Evolutionary conservation across 78 protist genomes (phyloP), one percentile per base, ranked within the genome.

Genomic region (Emiliania huxleyi): DNA sequence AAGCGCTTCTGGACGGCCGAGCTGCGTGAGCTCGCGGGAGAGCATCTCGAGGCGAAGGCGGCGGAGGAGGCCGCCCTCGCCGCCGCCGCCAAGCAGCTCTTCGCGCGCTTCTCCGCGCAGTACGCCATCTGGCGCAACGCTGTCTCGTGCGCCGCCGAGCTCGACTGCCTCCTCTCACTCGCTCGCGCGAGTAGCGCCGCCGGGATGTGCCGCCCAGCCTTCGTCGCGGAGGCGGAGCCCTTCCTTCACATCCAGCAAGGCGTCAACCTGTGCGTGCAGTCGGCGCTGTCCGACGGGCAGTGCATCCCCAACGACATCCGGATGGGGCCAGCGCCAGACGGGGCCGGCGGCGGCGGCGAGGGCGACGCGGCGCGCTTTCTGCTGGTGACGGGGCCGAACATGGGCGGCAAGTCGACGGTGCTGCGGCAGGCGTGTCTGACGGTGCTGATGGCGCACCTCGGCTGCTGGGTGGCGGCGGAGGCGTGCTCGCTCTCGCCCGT

Each of bases 381-480:
- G 90, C 94, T 98, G 0, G 93, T 99, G 11, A 97, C 99, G n/a
- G 99, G 99, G n/a, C 99, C 99, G n/a, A 98, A 97, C 92, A 97
- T 97, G 98, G 98, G 98, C n/a, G 99, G 99, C 33, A 99, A 99
- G 91, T 91, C 97, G 44, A 98, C 99, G 35, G 48, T 98, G 23
- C 96, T 98, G 43, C 93, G 99, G 19, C 93, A 97, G 92, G 92
- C 96, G 40, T 95, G 98, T 85, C 44, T 98, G 11, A 92, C 95
- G 37, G 96, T 96, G 4, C 62, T 99, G 45, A 56, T 99, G 95
- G 99, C 99, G 33, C 99, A 99, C 93, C 37, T 99, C 56, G 99
- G 99, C 46, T 96, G 99, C 91, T 91, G 23, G 35, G 99, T 99
- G 29, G 98, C 99, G 2, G 99, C 99, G 1, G 46, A 44, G 38